Base-by-base conservation (phyloP, 2,329 filamentous ascomycete species). In the Truncatella angustata region DNA sequence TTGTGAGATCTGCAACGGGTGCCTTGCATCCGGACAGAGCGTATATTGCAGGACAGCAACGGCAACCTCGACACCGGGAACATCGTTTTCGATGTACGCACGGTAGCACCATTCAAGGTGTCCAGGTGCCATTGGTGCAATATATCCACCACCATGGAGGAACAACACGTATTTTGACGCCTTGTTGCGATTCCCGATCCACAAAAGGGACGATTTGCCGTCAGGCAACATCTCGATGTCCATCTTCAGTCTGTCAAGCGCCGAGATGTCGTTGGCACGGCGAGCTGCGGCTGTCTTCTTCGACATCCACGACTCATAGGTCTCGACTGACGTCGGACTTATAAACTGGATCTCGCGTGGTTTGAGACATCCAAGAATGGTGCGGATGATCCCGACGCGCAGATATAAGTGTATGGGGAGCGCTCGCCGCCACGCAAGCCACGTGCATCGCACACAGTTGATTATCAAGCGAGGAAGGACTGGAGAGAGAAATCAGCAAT, bases 11-110 rank as follows among this genome's bases (percentile, higher is more conserved):
- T 70, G 70, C 1, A 52, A 52, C 1, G 70, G 70, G 21, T 66
- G 66, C n/a, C 50, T 43, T 3, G 58, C 66, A 2, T 45, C 59
- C 10, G 68, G 68, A 10, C 53, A 50, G 11, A 71, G 64, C 6
- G 68, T 63, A 54, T 72, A 72, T 56, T 68, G 63, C 49, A 73
- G 53, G 9, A 70, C 50, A 1, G 62, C 67, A 3, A 72, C 67
- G 9, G 63, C 63, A 4, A 65, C 58, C n/a, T 61, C 55, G 3
- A 58, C 57, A 10, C 48, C 37, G 9, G 11, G 37, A 7, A 39
- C 34, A 24, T 16, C 54, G 5, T 54, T 40, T 23, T 43, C 24
- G 14, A 55, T 42, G 23, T 55, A 55, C 12, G 51, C 39, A 30
- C 52, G 50, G 32, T 39, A 48, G 21, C 43, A 53, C 50, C 53